Percentiles rank a stretch among this genome's conserved stretches.
Evolutionary conservation across 345 rosid genomes (phyloP).

Genomic region (Physaria fendleri): DNA sequence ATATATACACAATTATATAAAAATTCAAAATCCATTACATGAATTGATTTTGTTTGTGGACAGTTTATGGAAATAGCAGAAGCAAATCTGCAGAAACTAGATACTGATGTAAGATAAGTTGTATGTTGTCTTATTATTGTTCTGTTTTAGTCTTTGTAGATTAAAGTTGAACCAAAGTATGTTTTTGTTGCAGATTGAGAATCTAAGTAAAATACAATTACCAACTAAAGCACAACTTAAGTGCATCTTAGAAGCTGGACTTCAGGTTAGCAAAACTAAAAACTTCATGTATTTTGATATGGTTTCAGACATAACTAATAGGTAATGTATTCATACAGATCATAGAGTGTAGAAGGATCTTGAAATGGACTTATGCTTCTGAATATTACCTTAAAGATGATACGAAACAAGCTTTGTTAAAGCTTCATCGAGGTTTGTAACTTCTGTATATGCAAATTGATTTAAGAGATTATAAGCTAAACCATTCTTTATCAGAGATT

Average conservation of each 20-base stretch:
- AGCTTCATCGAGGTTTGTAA: conserved; percentile 54
- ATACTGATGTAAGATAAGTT: conserved; percentile 9
- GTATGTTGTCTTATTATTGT: conserved; percentile 6
- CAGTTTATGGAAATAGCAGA: conserved; percentile 12
- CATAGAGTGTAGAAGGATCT: conserved; percentile 67
- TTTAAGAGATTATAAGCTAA: background rate
- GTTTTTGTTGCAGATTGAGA: conserved; percentile 28
- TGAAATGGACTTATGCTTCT: conserved; percentile 82
- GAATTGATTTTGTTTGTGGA: background rate
- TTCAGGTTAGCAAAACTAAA: conserved; percentile 45
- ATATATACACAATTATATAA: background rate
- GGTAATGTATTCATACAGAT: conserved; percentile 26
- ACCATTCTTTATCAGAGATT: background rate
- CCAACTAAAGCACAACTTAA: conserved; percentile 58
- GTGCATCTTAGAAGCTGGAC: conserved; percentile 69
- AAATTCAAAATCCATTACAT: background rate
- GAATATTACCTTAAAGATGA: conserved; percentile 59
- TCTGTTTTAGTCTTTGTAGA: background rate
- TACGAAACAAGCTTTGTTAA: conserved; percentile 50
- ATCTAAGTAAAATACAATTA: conserved; percentile 54
- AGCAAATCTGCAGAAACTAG: background rate
- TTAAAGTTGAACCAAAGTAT: background rate
- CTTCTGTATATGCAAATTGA: background rate
- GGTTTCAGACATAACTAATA: background rate
- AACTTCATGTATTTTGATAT: too few relatives aligned